These are phyloP conservation scores for Nadsonia commutata DNA, from an alignment of 1,139 yeast species.

Conservation along the genomic window DNA sequence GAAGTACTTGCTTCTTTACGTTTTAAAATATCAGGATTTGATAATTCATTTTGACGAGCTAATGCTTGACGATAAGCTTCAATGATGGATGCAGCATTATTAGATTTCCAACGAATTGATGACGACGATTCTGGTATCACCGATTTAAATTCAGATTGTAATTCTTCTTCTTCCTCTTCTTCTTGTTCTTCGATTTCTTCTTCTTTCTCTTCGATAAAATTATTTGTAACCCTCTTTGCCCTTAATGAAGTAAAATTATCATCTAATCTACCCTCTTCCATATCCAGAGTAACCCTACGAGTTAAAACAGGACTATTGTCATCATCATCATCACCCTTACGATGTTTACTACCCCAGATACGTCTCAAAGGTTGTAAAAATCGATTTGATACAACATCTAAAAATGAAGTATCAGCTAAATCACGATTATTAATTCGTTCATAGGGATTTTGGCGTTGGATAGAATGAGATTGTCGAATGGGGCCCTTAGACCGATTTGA, in stretches of 20 bases:
- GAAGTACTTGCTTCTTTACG: too few relatives aligned
- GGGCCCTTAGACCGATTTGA: too few relatives aligned
- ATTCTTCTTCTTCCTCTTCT: background rate
- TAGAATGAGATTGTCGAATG: too few relatives aligned
- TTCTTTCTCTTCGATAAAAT: background rate
- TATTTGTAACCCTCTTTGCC: background rate
- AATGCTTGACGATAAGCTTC: background rate
- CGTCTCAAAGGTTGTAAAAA: background rate
- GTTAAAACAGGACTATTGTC: background rate
- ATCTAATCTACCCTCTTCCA: background rate
- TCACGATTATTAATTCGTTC: background rate
- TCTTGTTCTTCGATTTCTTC: background rate
- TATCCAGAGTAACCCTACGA: background rate
- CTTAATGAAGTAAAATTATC: background rate
- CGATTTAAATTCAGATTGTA: background rate
- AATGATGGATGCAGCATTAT: background rate
- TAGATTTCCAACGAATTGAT: background rate
- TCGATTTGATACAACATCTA: background rate
- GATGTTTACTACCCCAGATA: background rate
- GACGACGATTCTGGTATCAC: background rate
- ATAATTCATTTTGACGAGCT: background rate
- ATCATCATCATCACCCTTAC: background rate
- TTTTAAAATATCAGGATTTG: too few relatives aligned
- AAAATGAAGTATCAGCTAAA: background rate
- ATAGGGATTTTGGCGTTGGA: too few relatives aligned